Percentiles rank a stretch among this genome's conserved stretches.
These are phyloP conservation scores for Amesomyces nigricolor DNA, from an alignment of 2,329 filamentous ascomycete genomes.

Conservation along the genomic window DNA sequence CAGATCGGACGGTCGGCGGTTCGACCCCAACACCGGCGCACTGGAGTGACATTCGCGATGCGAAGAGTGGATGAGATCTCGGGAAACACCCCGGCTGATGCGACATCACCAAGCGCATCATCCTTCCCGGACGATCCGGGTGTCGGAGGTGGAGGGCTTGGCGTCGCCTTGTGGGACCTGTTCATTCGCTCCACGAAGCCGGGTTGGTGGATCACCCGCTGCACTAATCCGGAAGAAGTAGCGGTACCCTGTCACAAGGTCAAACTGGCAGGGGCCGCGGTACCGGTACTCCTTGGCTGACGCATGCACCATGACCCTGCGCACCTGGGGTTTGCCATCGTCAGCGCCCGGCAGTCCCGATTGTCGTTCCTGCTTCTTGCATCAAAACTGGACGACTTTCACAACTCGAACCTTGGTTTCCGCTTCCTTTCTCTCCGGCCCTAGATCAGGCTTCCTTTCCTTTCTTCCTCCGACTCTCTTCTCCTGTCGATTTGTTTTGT, in stretches of 20 bases:
- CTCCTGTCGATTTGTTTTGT: no score
- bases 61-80: background rate
- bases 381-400: background rate
- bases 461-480: background rate
- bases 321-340: conserved; percentile 2
- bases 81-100: background rate
- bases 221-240: background rate
- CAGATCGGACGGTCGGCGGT: background rate
- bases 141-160: background rate
- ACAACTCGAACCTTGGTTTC: background rate
- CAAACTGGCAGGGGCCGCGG: background rate
- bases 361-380: background rate
- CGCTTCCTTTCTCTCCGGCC: background rate
- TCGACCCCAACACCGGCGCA: conserved; percentile 18
- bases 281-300: conserved; percentile 8
- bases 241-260: background rate
- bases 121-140: background rate
- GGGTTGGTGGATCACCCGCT: background rate
- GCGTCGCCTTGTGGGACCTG: background rate
- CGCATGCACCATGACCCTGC: conserved; percentile 6
- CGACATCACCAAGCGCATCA: background rate
- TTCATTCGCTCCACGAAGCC: background rate
- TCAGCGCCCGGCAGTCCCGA: background rate
- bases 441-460: background rate
- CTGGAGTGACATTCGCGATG: conserved; percentile 15